Conservation (phyloP, 108 stramenopile genomes). For the Cylindrotheca closterium region DNA sequence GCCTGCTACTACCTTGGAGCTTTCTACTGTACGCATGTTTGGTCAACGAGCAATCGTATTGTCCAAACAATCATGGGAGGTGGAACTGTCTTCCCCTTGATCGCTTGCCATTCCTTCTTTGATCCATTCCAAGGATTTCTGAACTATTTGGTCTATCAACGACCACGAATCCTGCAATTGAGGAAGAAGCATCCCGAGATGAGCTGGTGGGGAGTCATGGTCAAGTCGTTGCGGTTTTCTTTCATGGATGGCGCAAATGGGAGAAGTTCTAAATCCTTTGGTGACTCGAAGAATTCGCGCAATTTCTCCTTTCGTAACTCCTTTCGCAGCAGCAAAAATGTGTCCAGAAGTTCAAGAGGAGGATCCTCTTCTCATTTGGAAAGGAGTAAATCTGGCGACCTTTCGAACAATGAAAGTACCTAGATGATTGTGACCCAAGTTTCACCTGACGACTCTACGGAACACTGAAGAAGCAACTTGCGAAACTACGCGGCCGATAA, state of each 20-base stretch:
- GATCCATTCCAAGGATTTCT: slow-evolving; percentile 44
- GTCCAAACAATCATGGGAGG: not conserved
- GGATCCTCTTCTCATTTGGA: not conserved
- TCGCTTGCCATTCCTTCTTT: slow-evolving; percentile 8
- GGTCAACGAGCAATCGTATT: not conserved
- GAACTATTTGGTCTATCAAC: slow-evolving; percentile 31
- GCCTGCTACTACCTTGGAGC: not conserved
- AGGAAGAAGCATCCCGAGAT: slow-evolving; percentile 1
- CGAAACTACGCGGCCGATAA: no score
- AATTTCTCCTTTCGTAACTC: not conserved
- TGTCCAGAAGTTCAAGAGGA: not conserved
- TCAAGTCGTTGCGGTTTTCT: not conserved
- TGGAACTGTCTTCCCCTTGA: not conserved
- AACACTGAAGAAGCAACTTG: no score
- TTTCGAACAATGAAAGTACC: not conserved
- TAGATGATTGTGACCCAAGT: not conserved
- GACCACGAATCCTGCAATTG: slow-evolving; percentile 20
- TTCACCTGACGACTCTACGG: no score
- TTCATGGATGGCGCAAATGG: not conserved
- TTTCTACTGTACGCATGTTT: not conserved
- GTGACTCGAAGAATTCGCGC: not conserved
- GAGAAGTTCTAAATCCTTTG: no score
- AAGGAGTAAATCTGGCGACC: not conserved
- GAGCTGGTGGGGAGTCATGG: not conserved
- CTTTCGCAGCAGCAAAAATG: not conserved